phyloP scores from a whole-genome alignment of 495 filamentous ascomycete genomes.

The Amorphotheca resinae region DNA sequence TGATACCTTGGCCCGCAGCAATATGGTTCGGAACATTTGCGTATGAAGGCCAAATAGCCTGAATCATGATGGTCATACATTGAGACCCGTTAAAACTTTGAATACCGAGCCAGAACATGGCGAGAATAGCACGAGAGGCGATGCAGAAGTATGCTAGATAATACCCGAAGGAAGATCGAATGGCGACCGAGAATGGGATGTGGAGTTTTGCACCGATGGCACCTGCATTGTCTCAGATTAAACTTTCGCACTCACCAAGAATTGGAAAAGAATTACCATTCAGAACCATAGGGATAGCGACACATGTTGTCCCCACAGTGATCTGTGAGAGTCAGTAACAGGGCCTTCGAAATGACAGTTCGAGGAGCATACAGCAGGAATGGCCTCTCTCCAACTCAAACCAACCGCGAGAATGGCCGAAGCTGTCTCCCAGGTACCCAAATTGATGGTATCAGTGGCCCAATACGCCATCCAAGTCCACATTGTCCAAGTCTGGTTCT shows the following conservation, averaged over 20 bases:
- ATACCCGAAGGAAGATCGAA: slow-evolving; percentile 55
- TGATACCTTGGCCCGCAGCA: slow-evolving; percentile 45
- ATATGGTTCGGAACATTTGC: slow-evolving; percentile 41
- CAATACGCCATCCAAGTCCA: slow-evolving; percentile 45
- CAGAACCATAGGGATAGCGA: slow-evolving; percentile 48
- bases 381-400: slow-evolving; percentile 46
- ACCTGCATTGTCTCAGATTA: too few relatives aligned
- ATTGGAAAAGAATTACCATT: too few relatives aligned
- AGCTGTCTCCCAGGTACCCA: slow-evolving; percentile 48
- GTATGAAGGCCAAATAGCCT: slow-evolving; percentile 56
- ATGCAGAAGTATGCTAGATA: slow-evolving; percentile 57
- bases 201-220: slow-evolving; percentile 50
- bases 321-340: slow-evolving; percentile 16
- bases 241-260: too few relatives aligned
- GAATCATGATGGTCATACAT: slow-evolving; percentile 52
- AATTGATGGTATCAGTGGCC: slow-evolving; percentile 51
- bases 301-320: slow-evolving; percentile 47
- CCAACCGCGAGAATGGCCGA: slow-evolving; percentile 51
- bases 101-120: slow-evolving; percentile 65
- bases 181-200: slow-evolving; percentile 55
- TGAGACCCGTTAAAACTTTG: slow-evolving; percentile 35
- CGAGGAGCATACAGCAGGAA: slow-evolving; percentile 31
- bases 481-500: slow-evolving; percentile 36
- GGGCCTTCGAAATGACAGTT: neutral
- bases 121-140: slow-evolving; percentile 52